phyloP scores from a whole-genome alignment of 2,329 filamentous ascomycete species.

The Sordariomycetes sp. region DNA sequence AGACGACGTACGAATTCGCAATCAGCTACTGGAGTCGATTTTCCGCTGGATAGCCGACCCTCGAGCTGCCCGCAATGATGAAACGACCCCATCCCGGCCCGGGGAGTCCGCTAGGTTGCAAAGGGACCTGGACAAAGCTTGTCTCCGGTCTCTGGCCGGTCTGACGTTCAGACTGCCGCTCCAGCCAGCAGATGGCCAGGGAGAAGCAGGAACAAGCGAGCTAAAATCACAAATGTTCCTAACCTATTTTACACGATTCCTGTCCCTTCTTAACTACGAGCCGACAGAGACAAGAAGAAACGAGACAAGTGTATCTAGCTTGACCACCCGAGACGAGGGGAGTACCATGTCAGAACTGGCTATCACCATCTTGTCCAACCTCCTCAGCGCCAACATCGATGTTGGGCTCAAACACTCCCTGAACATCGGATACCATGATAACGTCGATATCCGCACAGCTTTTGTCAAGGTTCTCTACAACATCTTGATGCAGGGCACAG shows the following conservation, averaged over 20 bases:
- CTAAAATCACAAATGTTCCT: constrained; percentile 63
- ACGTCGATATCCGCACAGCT: constrained; percentile 57
- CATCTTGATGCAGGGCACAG: constrained; percentile 60
- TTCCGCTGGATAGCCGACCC: constrained; percentile 59
- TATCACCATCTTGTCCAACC: constrained; percentile 57
- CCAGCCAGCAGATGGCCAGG: constrained; percentile 54
- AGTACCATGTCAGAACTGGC: constrained; percentile 49
- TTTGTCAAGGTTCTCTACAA: constrained; percentile 63
- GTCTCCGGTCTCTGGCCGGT: constrained; percentile 53
- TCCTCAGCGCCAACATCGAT: constrained; percentile 61
- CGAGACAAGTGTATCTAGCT: constrained; percentile 9
- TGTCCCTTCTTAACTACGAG: constrained; percentile 54
- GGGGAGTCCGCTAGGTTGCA: constrained; percentile 51
- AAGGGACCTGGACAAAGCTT: constrained; percentile 55
- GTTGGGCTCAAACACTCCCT: constrained; percentile 61
- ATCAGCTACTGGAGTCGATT: constrained; percentile 57
- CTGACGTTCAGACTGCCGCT: constrained; percentile 56
- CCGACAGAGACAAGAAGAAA: constrained; percentile 10
- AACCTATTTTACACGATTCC: constrained; percentile 59
- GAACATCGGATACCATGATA: constrained; percentile 61
- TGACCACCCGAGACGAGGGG: constrained; percentile 38
- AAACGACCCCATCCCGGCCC: constrained; percentile 29
- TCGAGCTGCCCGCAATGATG: constrained; percentile 34
- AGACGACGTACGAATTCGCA: constrained; percentile 58
- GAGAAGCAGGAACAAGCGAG: constrained; percentile 56